Evolutionary conservation across 345 rosid genomes (phyloP).

Genomic region (Moricandia moricandioides): DNA sequence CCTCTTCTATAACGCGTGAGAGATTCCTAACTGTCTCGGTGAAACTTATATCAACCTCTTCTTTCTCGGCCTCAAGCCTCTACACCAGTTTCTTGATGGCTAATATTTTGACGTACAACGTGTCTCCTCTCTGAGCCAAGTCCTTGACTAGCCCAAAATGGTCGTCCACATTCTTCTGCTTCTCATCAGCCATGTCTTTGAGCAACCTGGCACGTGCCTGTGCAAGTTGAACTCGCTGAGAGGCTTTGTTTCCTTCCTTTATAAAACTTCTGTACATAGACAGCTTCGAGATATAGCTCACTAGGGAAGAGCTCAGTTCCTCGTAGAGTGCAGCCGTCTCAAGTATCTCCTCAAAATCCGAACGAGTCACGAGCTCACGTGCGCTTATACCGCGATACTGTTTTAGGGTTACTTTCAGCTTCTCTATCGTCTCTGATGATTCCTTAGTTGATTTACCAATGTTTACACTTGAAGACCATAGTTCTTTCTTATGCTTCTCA

Average conservation of each 20-base stretch:
- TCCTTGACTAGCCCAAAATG: neutral
- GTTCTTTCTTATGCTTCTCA: neutral
- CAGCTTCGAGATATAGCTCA: slow-evolving; percentile 10
- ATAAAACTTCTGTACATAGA: slow-evolving; percentile 9
- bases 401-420: neutral
- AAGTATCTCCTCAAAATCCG: slow-evolving; percentile 8
- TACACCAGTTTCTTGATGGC: neutral
- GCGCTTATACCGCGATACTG: neutral
- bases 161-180: neutral
- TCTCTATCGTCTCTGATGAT: neutral
- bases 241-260: slow-evolving; percentile 1
- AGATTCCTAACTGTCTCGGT: neutral
- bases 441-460: neutral
- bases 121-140: slow-evolving; percentile 19
- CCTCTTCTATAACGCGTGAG: slow-evolving; percentile 1
- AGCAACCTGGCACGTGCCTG: neutral
- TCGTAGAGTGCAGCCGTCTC: neutral
- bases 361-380: neutral
- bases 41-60: neutral
- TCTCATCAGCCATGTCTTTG: neutral
- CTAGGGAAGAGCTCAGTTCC: neutral
- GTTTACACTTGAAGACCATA: neutral
- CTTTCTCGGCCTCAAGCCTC: slow-evolving; percentile 19
- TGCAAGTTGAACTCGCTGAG: neutral
- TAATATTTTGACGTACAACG: neutral